A percentile compares a stretch with the other conserved stretches of the same genome.
Evolutionary conservation across 805 yeast species (phyloP).

Genomic region (Lipomyces sp.): DNA sequence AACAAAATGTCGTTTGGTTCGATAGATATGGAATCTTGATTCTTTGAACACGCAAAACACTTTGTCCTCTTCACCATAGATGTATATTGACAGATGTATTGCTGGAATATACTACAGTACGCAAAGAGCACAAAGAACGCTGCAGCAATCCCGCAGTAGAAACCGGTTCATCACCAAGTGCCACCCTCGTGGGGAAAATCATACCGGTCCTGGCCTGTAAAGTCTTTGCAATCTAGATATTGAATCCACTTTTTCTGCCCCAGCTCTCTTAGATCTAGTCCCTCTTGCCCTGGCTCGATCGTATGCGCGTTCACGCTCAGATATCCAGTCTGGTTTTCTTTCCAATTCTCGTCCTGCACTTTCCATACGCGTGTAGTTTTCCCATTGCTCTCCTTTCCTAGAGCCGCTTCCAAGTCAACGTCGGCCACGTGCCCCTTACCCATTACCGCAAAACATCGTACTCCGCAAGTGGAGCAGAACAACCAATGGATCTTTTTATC

Average conservation of each 20-base stretch:
- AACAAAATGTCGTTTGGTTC: no score
- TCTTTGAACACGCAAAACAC: no score
- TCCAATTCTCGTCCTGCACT: neutral
- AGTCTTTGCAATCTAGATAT: neutral
- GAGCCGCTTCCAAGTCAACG: neutral
- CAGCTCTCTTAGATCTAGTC: neutral
- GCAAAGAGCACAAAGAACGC: no score
- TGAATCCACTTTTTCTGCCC: neutral
- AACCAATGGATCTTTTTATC: neutral
- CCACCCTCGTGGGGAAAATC: neutral
- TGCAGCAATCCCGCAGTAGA: no score
- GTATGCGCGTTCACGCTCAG: neutral
- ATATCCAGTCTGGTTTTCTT: neutral
- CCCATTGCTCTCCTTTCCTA: neutral
- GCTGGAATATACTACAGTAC: no score
- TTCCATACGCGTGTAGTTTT: neutral
- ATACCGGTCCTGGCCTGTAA: neutral
- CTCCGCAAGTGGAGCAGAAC: neutral
- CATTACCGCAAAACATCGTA: neutral
- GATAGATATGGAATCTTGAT: no score
- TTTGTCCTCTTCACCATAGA: no score
- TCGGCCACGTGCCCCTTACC: neutral
- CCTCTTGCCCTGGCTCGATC: neutral
- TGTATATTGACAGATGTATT: no score
- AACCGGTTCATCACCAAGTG: neutral